Percentiles rank a stretch among this genome's conserved stretches.
These are phyloP conservation scores for Skeletonema potamos DNA, from an alignment of 108 stramenopile genomes.

Conservation along the genomic window DNA sequence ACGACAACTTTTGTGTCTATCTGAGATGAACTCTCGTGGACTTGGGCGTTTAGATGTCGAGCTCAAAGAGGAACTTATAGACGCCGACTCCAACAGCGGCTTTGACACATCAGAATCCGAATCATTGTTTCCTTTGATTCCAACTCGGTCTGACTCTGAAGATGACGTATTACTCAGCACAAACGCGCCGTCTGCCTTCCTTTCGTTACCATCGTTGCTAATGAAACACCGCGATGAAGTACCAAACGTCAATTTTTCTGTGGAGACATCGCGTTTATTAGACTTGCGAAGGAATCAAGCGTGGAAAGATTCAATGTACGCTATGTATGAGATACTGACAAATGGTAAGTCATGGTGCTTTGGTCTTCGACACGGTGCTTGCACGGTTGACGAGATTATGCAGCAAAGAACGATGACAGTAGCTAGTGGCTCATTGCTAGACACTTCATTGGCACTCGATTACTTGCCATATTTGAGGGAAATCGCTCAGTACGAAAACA, in stretches of 20 bases:
- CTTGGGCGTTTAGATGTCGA: conserved; percentile 26
- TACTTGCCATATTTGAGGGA: conserved; percentile 42
- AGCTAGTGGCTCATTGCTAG: conserved; percentile 9
- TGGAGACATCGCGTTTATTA: background rate
- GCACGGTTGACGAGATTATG: background rate
- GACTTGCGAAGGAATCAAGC: conserved; percentile 4
- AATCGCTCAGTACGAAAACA: conserved; percentile 34
- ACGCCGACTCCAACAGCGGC: conserved; percentile 16
- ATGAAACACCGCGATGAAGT: conserved; percentile 2
- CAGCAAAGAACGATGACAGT: background rate
- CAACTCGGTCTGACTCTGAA: conserved; percentile 20
- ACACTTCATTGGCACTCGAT: conserved; percentile 26
- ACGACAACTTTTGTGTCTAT: conserved; percentile 26
- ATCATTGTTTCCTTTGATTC: background rate
- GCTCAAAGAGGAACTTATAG: background rate
- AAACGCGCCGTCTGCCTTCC: conserved; percentile 4
- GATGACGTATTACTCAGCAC: conserved; percentile 30
- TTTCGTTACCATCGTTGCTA: conserved; percentile 20
- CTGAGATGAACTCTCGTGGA: conserved; percentile 31
- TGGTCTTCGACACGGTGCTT: conserved; percentile 26
- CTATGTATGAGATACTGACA: conserved; percentile 3
- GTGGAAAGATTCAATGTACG: background rate
- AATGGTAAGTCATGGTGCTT: conserved; percentile 16
- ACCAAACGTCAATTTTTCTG: background rate
- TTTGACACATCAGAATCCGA: conserved; percentile 3